Evolutionary conservation across 1,139 yeast genomes (phyloP).

Genomic region (Kurtzmaniella quercitrusa): DNA sequence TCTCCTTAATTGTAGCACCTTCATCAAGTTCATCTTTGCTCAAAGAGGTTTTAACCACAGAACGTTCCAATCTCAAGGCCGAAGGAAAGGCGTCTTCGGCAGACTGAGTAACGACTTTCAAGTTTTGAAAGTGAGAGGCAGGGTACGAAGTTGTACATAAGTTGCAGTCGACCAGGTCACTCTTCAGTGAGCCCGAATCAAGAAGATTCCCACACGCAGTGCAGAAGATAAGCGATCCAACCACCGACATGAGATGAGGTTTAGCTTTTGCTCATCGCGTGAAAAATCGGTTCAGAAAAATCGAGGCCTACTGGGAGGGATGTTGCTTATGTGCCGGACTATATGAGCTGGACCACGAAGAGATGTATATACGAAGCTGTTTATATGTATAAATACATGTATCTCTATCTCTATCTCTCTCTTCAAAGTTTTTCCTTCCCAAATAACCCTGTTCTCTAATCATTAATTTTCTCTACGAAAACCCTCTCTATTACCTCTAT

Average conservation of each 20-base stretch:
- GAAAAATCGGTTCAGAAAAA: not conserved
- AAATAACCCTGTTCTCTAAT: too few species aligned
- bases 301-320: not conserved
- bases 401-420: too few species aligned
- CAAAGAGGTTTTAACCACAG: slow-evolving; percentile 84
- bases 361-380: too few species aligned
- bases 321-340: not conserved
- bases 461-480: too few species aligned
- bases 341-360: not conserved
- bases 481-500: too few species aligned
- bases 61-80: slow-evolving; percentile 68
- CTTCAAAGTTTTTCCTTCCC: too few species aligned
- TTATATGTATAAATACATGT: too few species aligned
- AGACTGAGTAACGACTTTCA: slow-evolving; percentile 83
- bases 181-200: slow-evolving; percentile 56
- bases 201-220: slow-evolving; percentile 88
- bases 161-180: slow-evolving; percentile 52
- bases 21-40: slow-evolving; percentile 79
- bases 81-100: slow-evolving; percentile 94
- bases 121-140: slow-evolving; percentile 59
- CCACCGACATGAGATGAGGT: slow-evolving; percentile 66
- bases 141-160: slow-evolving; percentile 64
- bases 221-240: slow-evolving; percentile 92
- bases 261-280: slow-evolving; percentile 5
- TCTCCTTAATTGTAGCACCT: slow-evolving; percentile 94